Base-by-base conservation (phyloP, 805 yeast species). In the Candida easanensis region DNA sequence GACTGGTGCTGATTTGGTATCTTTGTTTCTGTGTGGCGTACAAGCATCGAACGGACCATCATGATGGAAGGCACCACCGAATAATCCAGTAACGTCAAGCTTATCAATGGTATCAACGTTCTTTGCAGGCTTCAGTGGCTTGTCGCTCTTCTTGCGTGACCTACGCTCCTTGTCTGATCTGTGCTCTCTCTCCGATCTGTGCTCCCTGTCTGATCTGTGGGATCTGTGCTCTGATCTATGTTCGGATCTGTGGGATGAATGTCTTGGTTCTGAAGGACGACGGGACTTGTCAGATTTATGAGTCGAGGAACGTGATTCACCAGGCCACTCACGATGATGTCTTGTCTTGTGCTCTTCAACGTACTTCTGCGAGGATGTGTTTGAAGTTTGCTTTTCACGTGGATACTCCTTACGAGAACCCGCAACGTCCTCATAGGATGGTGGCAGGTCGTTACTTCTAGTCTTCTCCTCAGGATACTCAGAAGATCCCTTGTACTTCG, bases 31-130 rank as follows among this genome's bases (percentile, higher is more conserved):
- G 64, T 88, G 96, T 7, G 99, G 98, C 3, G 95, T 86, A 64
- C 98, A 91, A 1, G 99, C 99, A 63, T 93, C 99, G 62, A 93
- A 93, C 14, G 99, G 99, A 11, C 99, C 99, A 67, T 93, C 99
- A 64, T 93, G 98, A 65, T 93, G 99, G 74, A 93, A 93, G 2
- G 95, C 88, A 15, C 88, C 88, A 20, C 97, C 97, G 61, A 87
- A 90, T 49, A 90, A 75, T 1, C 96, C 97, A 11, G 97, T 90
- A 36, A 91, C 99, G 64, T 93, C 99, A 57, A 93, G 73, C 65
- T 87, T 87, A 68, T 93, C 99, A 54, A 93, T 93, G 4, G 95
- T 88, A 59, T 91, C 99, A 43, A 90, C 82, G 53, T 89, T 86
- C 54, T 82, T 80, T 13, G 89, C 76, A 52, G 78, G 63, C n/a